Evolutionary conservation across 352 stramenopile species (phyloP), one percentile per base, ranked within the genome.

Genomic region (Phytopythium cucurbitacearum): DNA sequence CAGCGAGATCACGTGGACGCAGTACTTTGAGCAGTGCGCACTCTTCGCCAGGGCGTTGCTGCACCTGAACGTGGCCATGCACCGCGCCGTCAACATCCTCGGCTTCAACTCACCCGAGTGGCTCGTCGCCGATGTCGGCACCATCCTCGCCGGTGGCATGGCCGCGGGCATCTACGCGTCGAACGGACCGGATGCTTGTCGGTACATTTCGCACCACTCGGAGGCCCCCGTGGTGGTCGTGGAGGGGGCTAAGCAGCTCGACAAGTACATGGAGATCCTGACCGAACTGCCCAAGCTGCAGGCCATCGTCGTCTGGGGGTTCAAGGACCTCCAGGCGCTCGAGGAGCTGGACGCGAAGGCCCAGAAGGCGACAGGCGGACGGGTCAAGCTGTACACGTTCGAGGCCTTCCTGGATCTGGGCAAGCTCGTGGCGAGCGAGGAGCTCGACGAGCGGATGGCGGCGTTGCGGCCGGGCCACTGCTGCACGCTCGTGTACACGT

Each of bases 111-210:
- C 81, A 32, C 78, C 83, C 11, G 80, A 96, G 56, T 96, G 87
- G 80, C 83, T 94, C 50, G 74, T 95, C 54, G 76, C 75, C 43
- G 78, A 90, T 49, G 80, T 85, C 53, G 86, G 84, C 32, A 67
- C 79, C 15, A 93, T 95, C 57, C 69, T 93, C 54, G 80, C 85
- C 33, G 85, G 86, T 28, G 85, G 66, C 5, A 73, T 94, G 41
- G 82, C 82, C 54, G 77, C 85, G n/a, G 87, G 87, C 40, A 87
- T 96, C 62, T 96, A 96, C 75, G 78, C 72, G 50, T 94, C 87
- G 32, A 94, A 92, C 61, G 82, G 65, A 0, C 38, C 82, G 11
- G 71, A 91, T 53, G 69, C 84, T 6, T 90, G 80, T 41, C 65
- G 89, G 51, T 95, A 92, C 65, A 85, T 93, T 42, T 76, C 80